Evolutionary conservation across 1,139 yeast genomes (phyloP).

Genomic region (Waltiozyma sp.): DNA sequence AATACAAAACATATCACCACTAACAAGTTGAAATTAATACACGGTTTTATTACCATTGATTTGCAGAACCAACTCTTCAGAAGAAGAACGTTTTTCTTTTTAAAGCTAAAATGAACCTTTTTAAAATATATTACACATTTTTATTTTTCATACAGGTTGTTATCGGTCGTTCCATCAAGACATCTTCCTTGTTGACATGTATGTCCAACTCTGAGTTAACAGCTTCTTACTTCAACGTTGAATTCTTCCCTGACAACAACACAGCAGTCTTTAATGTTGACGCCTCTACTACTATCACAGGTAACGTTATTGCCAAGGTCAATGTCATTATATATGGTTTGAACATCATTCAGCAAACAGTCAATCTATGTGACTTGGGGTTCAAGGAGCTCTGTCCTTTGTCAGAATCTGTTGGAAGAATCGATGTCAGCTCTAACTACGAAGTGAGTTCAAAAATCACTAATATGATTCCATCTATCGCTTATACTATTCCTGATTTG

Average conservation of each 20-base stretch:
- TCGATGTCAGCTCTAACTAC: constrained; percentile 53
- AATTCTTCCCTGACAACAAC: constrained; percentile 52
- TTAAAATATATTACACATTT: background rate
- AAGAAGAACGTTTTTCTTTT: too few species aligned
- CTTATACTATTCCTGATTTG: constrained; percentile 84
- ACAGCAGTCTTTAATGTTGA: constrained; percentile 57
- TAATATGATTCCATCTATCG: constrained; percentile 61
- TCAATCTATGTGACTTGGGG: constrained; percentile 54
- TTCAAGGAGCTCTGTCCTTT: constrained; percentile 69
- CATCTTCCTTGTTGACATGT: constrained; percentile 83
- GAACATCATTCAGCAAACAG: constrained; percentile 39
- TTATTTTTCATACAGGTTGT: background rate
- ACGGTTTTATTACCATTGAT: too few species aligned
- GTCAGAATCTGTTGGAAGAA: constrained; percentile 77
- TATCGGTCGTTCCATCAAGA: constrained; percentile 18
- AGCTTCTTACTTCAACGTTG: constrained; percentile 76
- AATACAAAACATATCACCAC: too few species aligned
- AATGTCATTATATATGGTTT: constrained; percentile 81
- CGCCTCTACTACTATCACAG: constrained; percentile 74
- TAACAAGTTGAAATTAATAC: too few species aligned
- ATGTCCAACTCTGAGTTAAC: constrained; percentile 85
- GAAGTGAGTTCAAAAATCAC: constrained; percentile 32
- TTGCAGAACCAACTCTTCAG: too few species aligned
- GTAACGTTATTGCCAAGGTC: constrained; percentile 57
- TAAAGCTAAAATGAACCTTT: background rate